Evolutionary conservation across 1,139 yeast species (phyloP).

Genomic region (Pichia sp.): DNA sequence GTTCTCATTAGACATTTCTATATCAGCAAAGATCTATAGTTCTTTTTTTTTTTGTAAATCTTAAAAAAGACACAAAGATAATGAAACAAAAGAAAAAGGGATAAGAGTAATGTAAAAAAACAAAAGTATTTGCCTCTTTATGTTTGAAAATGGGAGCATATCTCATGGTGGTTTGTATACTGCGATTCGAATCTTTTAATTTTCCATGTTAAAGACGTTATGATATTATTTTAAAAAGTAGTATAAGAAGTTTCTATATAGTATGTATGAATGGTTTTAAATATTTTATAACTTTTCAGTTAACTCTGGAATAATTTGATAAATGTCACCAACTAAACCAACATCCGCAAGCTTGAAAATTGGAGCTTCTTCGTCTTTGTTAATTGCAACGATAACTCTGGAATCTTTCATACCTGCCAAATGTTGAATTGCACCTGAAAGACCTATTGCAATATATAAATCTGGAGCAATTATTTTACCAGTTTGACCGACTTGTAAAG

Average conservation of each 20-base stretch:
- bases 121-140: no score
- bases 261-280: no score
- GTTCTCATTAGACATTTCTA: background rate
- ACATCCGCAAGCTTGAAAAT: slow-evolving; percentile 87
- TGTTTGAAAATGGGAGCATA: no score
- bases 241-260: no score
- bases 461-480: slow-evolving; percentile 98
- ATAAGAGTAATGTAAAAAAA: no score
- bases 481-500: slow-evolving; percentile 97
- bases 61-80: background rate
- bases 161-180: no score
- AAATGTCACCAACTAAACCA: slow-evolving; percentile 85
- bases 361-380: slow-evolving; percentile 92
- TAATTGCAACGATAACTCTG: slow-evolving; percentile 87
- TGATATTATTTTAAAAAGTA: no score
- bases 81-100: no score
- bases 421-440: slow-evolving; percentile 97
- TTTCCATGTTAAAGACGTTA: no score
- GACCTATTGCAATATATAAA: slow-evolving; percentile 85
- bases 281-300: slow-evolving; percentile 53
- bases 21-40: background rate
- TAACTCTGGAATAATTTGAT: slow-evolving; percentile 80
- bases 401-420: slow-evolving; percentile 98
- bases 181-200: no score
- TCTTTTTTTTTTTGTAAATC: background rate